phyloP scores from a whole-genome alignment of 2,329 filamentous ascomycete species.

The Cordyceps cateniannulata region DNA sequence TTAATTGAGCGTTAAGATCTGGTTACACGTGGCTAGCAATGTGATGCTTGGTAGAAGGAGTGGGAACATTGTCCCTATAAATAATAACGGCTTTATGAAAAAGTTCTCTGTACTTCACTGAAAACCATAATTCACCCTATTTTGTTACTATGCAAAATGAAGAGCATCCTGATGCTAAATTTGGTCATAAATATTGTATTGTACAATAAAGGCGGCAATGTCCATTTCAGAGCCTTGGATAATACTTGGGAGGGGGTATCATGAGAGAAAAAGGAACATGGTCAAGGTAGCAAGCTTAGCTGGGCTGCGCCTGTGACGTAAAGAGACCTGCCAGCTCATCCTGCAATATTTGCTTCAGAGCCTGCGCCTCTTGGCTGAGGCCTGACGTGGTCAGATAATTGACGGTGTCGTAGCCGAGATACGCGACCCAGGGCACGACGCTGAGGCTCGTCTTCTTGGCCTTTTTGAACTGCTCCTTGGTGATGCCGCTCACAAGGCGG shows the following conservation, averaged over 20 bases:
- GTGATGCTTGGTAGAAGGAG: background rate
- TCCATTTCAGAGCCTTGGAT: background rate
- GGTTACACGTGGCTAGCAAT: background rate
- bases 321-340: constrained; percentile 28
- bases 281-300: constrained; percentile 1
- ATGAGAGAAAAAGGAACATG: background rate
- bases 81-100: background rate
- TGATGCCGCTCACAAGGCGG: constrained; percentile 18
- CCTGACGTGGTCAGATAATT: constrained; percentile 37
- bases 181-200: constrained; percentile 2
- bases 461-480: background rate
- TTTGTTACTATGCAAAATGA: background rate
- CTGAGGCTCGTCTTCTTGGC: constrained; percentile 26
- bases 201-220: background rate
- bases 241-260: background rate
- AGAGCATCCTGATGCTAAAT: background rate
- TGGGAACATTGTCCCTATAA: background rate
- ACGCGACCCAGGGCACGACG: constrained; percentile 30
- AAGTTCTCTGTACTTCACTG: background rate
- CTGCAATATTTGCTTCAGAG: constrained; percentile 32
- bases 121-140: background rate
- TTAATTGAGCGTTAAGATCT: background rate
- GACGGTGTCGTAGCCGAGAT: constrained; percentile 41
- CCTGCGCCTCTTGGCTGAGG: constrained; percentile 33
- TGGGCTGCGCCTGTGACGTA: constrained; percentile 15